phyloP scores from a whole-genome alignment of 1,284 basidiomycete genomes.

The Cryptococcus hybrid region DNA sequence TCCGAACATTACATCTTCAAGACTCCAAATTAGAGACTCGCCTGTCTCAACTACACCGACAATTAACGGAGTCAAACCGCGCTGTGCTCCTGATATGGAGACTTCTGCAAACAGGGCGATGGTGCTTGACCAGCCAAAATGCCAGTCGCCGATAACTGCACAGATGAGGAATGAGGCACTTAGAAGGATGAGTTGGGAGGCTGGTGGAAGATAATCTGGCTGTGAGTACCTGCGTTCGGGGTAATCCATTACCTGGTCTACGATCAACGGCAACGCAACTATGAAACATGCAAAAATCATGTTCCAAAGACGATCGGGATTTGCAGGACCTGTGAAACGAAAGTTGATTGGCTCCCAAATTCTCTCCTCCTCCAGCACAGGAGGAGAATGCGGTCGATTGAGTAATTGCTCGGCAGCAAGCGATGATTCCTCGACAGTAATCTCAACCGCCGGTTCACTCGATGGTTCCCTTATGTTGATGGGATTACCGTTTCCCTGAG shows the following conservation, averaged over 20 bases:
- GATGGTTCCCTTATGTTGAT: constrained; percentile 8
- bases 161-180: constrained; percentile 9
- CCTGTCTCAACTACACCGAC: constrained; percentile 15
- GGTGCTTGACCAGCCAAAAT: constrained; percentile 15
- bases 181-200: constrained; percentile 20
- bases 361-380: constrained; percentile 4
- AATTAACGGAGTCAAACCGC: constrained; percentile 15
- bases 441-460: neutral
- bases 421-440: constrained; percentile 2
- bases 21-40: constrained; percentile 18
- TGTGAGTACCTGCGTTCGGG: constrained; percentile 11
- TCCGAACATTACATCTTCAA: constrained; percentile 30
- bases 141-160: constrained; percentile 14
- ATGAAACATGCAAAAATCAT: constrained; percentile 21
- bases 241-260: constrained; percentile 22
- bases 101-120: constrained; percentile 12
- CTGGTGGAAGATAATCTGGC: constrained; percentile 18
- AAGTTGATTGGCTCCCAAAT: constrained; percentile 16
- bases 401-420: no score
- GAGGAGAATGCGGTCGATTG: neutral
- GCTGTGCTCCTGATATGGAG: constrained; percentile 2
- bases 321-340: constrained; percentile 20
- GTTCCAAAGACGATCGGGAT: constrained; percentile 21
- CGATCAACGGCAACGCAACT: constrained; percentile 16
- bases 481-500: constrained; percentile 19